These are phyloP conservation scores for Sugiyamaella valdiviana DNA, from an alignment of 805 yeast genomes.

Conservation along the genomic window DNA sequence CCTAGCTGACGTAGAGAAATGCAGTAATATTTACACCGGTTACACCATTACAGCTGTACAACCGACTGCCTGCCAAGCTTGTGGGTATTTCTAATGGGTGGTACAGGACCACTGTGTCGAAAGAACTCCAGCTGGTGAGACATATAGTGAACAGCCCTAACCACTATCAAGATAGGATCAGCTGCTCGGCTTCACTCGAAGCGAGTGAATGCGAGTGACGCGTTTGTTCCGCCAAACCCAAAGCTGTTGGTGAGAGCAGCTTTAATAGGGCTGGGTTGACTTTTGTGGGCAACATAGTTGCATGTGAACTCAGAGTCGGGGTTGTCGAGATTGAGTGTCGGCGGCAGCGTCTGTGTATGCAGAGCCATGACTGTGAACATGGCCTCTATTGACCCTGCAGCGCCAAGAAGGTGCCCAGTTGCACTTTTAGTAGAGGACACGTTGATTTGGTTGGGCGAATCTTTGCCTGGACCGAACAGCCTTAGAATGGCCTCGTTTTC, in stretches of 20 bases:
- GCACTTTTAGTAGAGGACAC: conserved; percentile 87
- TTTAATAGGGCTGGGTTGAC: conserved; percentile 38
- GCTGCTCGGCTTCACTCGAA: not conserved
- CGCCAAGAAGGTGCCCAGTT: conserved; percentile 90
- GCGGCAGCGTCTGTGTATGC: conserved; percentile 55
- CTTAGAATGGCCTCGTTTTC: conserved; percentile 68
- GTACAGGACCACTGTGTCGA: no score
- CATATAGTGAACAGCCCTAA: not conserved
- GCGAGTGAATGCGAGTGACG: conserved; percentile 44
- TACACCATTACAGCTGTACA: no score
- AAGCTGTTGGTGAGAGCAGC: conserved; percentile 82
- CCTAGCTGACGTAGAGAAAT: no score
- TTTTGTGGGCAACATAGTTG: conserved; percentile 52
- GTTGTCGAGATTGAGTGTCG: conserved; percentile 64
- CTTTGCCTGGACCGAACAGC: conserved; percentile 38
- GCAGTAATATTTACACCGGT: no score
- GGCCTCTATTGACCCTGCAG: conserved; percentile 92
- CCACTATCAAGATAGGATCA: conserved; percentile 2
- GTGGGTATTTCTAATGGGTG: no score
- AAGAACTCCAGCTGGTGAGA: no score
- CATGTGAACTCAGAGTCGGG: conserved; percentile 47
- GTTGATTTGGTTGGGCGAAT: conserved; percentile 24
- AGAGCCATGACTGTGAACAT: conserved; percentile 71
- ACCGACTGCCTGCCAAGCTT: no score
- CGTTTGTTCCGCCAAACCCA: conserved; percentile 97